Evolutionary conservation across 2,329 filamentous ascomycete genomes (phyloP), one percentile per base, ranked within the genome.

Genomic region (Ascochyta rabiei): DNA sequence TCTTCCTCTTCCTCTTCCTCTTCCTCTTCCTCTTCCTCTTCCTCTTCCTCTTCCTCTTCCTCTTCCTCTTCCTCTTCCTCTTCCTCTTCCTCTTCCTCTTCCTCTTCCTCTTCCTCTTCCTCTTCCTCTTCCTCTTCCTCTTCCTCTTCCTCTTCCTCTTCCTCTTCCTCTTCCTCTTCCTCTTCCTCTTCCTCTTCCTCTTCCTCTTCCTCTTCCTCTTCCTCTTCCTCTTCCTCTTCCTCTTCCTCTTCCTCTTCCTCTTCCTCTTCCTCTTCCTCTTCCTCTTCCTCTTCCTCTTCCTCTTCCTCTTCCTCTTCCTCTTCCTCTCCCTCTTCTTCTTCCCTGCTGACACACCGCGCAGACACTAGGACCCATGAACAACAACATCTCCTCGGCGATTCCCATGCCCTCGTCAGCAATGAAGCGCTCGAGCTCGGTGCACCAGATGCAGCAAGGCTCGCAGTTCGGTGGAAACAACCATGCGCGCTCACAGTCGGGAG

Each of bases 381-480:
- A 87, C 74, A 86, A 88, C 75, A 93, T 92, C 61, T 68, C 69
- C 3, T 69, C 70, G 6, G 86, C 86, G 19, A 90, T 99, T 60
- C 95, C 95, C 18, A 91, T 96, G 78, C 93, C 95, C 8, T 84
- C 90, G 24, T 98, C 93, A 35, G 91, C 92, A 35, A 89, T 99
- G 84, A 99, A 99, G 81, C 90, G 95, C 75, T 89, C 90, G 26
- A 95, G 87, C 70, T 93, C 91, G 12, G 87, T 86, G 65, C 86
- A 86, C 60, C 86, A 86, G 70, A 81, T 86, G 67, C 83, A 85
- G 43, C 64, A 68, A 33, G 69, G 80, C 81, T 53, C 85, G 84
- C 40, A 66, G 40, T 70, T 62, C 13, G 88, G 85, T 69, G 86
- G 87, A 50, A 82, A 83, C 49, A 87, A 88, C 72, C 90, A 96